Evolutionary conservation across 169 alveolate genomes (phyloP).

Genomic region (Plasmodium relictum): DNA sequence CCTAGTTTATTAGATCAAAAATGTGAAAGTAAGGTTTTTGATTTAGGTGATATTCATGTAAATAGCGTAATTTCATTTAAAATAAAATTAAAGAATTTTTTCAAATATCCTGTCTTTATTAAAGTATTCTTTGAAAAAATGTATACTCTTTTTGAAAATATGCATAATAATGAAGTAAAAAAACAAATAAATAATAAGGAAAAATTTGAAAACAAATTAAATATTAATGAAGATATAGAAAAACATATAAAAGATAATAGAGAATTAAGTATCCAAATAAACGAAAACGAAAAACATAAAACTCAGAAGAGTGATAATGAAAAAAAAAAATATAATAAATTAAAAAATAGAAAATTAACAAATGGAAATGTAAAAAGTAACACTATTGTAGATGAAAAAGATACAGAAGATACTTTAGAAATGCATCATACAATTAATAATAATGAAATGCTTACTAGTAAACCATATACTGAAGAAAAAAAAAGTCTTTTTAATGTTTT

Average conservation of each 20-base stretch:
- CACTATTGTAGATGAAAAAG: neutral
- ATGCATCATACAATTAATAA: neutral
- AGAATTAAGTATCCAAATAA: neutral
- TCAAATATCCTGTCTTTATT: constrained; percentile 47
- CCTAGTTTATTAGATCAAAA: constrained; percentile 18
- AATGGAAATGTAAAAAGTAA: neutral
- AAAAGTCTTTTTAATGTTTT: constrained; percentile 22
- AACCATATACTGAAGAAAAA: constrained; percentile 8
- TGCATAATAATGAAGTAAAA: neutral
- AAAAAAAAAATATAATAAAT: neutral
- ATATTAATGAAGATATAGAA: neutral
- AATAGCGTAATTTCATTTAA: constrained; percentile 61
- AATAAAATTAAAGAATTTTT: constrained; percentile 50
- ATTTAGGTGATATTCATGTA: constrained; percentile 58
- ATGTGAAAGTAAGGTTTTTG: constrained; percentile 21
- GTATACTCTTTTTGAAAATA: neutral
- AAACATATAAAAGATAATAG: neutral
- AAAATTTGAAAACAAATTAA: neutral
- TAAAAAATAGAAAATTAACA: constrained; percentile 1
- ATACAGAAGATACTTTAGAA: neutral
- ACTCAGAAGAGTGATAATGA: neutral
- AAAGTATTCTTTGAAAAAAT: constrained; percentile 35
- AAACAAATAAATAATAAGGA: constrained; percentile 11
- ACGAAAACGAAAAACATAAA: neutral
- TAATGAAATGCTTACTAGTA: neutral